Evolutionary conservation across 495 filamentous ascomycete genomes (phyloP), one percentile per base, ranked within the genome.

Genomic region (Pyrenula aspistea): DNA sequence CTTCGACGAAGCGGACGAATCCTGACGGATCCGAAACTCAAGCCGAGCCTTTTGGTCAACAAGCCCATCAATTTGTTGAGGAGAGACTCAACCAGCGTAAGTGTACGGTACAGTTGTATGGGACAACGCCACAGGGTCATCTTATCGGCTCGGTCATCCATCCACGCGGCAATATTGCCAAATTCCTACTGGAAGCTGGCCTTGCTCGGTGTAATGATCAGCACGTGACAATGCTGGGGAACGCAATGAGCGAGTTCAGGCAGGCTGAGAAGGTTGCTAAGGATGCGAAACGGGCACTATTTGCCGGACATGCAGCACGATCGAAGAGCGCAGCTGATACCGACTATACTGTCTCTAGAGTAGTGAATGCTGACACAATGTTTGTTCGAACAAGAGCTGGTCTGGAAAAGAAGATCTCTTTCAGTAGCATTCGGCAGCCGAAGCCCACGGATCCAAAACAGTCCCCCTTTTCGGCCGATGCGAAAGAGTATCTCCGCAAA

Each of bases 401-500:
- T 0, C 75, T 70, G 25, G 94, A 99, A 70, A 92, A 88, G 76
- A 84, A 89, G 61, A 85, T 96, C 66, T 94, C 84, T 65, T 72
- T 99, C 54, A 95, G 90, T 73, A 96, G 91, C 65, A 81, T 96
- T 56, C 82, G 94, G 49, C 92, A 93, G 49, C 94, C 94, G 15
- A 91, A 96, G 66, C 83, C 83, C 1, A 80, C 85, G 8, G 86
- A 89, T 64, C 83, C 85, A 10, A 86, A 85, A 61, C 86, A 97
- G 68, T 78, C 87, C 15, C 91, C 91, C 1, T 97, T 89, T 70
- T 79, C 82, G 56, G 86, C 92, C 11, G 92, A 96, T 61, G 92
- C 94, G 15, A 97, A 97, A 74, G 94, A 99, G 68, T 97, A 87
- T 65, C 71, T 97, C 59, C 82, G 94, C 36, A 96, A 96, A 77